Conservation (phyloP, 164 flowering plant species). For the Macadamia tetraphylla region DNA sequence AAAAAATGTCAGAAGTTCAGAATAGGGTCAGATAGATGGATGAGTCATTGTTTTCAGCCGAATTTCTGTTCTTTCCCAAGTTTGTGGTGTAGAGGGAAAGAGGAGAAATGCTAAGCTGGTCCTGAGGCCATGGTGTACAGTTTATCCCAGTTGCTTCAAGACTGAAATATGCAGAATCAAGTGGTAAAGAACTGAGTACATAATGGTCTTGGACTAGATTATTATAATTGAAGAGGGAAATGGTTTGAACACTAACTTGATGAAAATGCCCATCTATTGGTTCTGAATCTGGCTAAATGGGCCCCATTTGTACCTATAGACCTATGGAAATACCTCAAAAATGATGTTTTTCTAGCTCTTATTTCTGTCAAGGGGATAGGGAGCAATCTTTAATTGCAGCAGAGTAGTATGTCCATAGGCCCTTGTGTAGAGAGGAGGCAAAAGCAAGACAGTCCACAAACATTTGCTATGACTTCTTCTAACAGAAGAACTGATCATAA, state of each 20-base stretch:
- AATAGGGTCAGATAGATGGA: no score
- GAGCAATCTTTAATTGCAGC: constrained; percentile 45
- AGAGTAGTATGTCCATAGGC: constrained; percentile 23
- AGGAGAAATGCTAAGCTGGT: no score
- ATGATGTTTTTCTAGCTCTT: constrained; percentile 14
- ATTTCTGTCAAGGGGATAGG: constrained; percentile 43
- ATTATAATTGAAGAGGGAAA: background rate
- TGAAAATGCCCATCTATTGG: background rate
- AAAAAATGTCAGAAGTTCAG: no score
- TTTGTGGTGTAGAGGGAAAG: no score
- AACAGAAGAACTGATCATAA: constrained; percentile 1
- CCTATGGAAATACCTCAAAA: constrained; percentile 16
- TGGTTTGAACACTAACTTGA: background rate
- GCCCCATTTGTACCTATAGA: constrained; percentile 2
- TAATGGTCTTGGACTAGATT: no score
- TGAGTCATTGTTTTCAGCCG: no score
- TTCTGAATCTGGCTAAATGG: background rate
- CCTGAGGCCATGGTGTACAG: no score
- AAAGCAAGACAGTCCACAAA: constrained; percentile 32
- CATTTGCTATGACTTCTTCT: constrained; percentile 25
- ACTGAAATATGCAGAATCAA: no score
- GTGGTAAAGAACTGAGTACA: no score
- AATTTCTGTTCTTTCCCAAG: no score
- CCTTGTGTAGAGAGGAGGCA: constrained; percentile 19
- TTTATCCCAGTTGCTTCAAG: no score